Evolutionary conservation across 2,329 filamentous ascomycete species (phyloP), one percentile per base, ranked within the genome.

Genomic region (Stagonosporopsis vannaccii): DNA sequence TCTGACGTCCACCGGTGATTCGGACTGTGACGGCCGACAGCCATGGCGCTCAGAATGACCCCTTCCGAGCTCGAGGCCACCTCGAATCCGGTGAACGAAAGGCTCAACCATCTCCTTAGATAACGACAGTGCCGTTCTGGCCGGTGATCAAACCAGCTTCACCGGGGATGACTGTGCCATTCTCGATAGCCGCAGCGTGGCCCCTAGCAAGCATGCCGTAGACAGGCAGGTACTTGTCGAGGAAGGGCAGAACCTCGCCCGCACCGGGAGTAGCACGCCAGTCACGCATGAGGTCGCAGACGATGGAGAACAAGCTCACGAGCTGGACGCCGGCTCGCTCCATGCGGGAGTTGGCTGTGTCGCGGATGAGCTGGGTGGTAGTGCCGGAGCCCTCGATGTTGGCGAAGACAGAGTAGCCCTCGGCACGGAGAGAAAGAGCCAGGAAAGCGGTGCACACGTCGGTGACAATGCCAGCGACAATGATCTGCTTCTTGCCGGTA

Each of bases 361-460:
- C 85, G 6, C 86, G 82, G 55, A 89, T 81, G 40, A 88, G 81
- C 35, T 78, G 69, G 2, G 82, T 85, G 19, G 86, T 86, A 1
- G 89, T 91, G 1, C 88, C 89, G 0, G 83, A 87, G 2, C 87
- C 89, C 66, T 92, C 89, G 48, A 87, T 82, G 75, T 91, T 90
- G 65, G 87, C 88, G 78, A 84, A 91, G 55, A 92, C 89, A 33
- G 84, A 84, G 79, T 91, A 92, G 23, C 89, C 90, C 39, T 85
- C 88, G 13, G 86, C 83, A 32, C 87, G 81, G 4, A 92, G 84
- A 0, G 87, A 89, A n/a, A 92, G 81, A 0, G 90, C 87, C 6
- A 90, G 81, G 79, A 92, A 92, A 0, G 89, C 80, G 20, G 87
- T 90, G 81, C 88, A 91, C 56, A 92, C 89, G 71, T 92, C 90